Evolutionary conservation across 129 eudicot species (phyloP), one percentile per base, ranked within the genome.

Genomic region (Kitagawia praeruptora): DNA sequence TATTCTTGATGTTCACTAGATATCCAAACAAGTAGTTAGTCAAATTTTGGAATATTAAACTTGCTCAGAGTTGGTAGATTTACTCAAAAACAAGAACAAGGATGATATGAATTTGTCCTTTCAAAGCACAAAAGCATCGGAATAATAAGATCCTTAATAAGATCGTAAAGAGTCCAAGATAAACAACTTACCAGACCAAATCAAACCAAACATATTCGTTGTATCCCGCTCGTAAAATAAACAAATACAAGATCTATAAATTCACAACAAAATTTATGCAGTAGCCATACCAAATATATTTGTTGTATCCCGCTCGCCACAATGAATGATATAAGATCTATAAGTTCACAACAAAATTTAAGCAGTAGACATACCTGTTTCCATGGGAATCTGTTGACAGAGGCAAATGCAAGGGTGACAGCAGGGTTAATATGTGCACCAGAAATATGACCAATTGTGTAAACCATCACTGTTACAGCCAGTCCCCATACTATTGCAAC

Each of bases 351-450:
- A 25, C 23, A 64, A 63, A 34, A 25, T 12, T 13, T 40, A 21
- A 9, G 25, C 12, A 23, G 23, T n/a, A 23, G 18, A 67, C 16
- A 21, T 67, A 80, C 86, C 77, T 83, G 41, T 39, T 44, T 76
- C 81, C 78, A 75, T 27, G 83, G 81, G 23, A 83, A 79, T 42
- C 66, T 80, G 31, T 27, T 74, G 51, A 34, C 48, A 19, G 80
- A 15, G 72, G 86, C 86, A 54, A 83, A 79, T 13, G 86, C 80
- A 67, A 81, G 51, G 49, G 84, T 81, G 76, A 76, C 80, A 8
- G 84, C 84, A 25, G 84, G 80, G 27, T 81, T 81, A 19, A 81
- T 63, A 49, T 75, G 80, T n/a, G 70, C 84, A 8, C 84, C 84
- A 7, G 84, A 81, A 66, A 81, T 38, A 81, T 81, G 84, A 2